Percentiles rank a stretch among this genome's conserved stretches.
phyloP scores from a whole-genome alignment of 495 filamentous ascomycete species.

The Aspergillus avenaceus region DNA sequence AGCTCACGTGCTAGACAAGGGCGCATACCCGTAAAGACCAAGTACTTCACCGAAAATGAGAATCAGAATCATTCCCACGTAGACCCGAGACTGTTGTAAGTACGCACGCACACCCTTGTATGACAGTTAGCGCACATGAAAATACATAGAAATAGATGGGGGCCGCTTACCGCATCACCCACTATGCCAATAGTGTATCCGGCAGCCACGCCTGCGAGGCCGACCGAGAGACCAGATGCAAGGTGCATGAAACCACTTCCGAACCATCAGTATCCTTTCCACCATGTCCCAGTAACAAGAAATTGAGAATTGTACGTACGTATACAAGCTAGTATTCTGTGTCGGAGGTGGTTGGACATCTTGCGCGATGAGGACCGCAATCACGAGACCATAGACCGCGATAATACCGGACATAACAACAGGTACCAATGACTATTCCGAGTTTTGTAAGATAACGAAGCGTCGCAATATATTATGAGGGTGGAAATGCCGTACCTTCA shows the following conservation, averaged over 20 bases:
- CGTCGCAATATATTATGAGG: no score
- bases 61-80: slow-evolving; percentile 98
- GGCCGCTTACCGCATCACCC: slow-evolving; percentile 67
- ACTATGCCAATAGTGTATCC: slow-evolving; percentile 96
- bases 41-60: slow-evolving; percentile 98
- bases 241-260: slow-evolving; percentile 86
- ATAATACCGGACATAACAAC: slow-evolving; percentile 99
- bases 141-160: background rate
- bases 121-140: slow-evolving; percentile 22
- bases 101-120: slow-evolving; percentile 79
- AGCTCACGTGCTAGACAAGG: background rate
- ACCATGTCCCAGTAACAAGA: background rate
- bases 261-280: slow-evolving; percentile 12
- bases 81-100: slow-evolving; percentile 92
- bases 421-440: slow-evolving; percentile 74
- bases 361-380: slow-evolving; percentile 88
- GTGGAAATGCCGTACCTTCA: slow-evolving; percentile 66
- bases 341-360: slow-evolving; percentile 66
- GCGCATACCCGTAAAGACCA: slow-evolving; percentile 87
- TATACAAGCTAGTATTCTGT: slow-evolving; percentile 73
- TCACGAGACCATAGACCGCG: slow-evolving; percentile 94
- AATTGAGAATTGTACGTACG: slow-evolving; percentile 43
- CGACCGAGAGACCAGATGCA: slow-evolving; percentile 84
- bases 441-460: no score
- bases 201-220: slow-evolving; percentile 87